Conservation (phyloP, 1,284 basidiomycete genomes). For the Cutaneotrichosporon spelunceum region DNA sequence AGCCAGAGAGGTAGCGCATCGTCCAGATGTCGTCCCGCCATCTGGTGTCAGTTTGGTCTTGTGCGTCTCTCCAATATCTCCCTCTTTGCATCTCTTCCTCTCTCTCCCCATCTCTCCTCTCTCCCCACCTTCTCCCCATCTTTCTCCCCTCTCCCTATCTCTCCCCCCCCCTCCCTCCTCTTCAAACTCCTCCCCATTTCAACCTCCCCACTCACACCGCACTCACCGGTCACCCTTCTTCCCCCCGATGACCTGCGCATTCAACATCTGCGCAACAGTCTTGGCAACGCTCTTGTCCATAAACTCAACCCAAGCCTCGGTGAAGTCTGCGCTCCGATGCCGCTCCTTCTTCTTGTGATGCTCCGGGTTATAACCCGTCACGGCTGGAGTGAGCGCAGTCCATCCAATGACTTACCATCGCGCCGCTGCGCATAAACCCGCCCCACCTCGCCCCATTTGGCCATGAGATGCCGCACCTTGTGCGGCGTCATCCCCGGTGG, state of each 20-base stretch:
- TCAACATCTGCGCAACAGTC: slow-evolving; percentile 88
- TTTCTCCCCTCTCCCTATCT: not conserved
- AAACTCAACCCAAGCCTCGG: slow-evolving; percentile 99
- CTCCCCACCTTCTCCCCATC: no score
- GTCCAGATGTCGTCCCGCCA: slow-evolving; percentile 99
- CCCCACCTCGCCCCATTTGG: slow-evolving; percentile 74
- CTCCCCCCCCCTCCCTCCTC: not conserved
- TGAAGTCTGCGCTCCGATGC: slow-evolving; percentile 79
- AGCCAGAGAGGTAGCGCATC: slow-evolving; percentile 96
- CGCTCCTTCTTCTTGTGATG: slow-evolving; percentile 52
- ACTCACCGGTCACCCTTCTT: slow-evolving; percentile 67
- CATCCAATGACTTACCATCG: slow-evolving; percentile 56
- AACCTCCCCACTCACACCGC: no score
- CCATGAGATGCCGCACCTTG: slow-evolving; percentile 92
- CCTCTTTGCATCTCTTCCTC: no score
- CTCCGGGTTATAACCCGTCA: slow-evolving; percentile 40
- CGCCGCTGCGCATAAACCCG: slow-evolving; percentile 83
- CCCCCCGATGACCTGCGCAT: slow-evolving; percentile 91
- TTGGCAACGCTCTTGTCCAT: slow-evolving; percentile 87
- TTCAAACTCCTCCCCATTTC: no score
- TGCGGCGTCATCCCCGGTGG: slow-evolving; percentile 98
- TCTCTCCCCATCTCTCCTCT: no score
- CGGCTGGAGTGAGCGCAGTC: slow-evolving; percentile 25
- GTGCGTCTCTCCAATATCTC: no score
- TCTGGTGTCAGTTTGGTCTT: slow-evolving; percentile 52